Evolutionary conservation across 768 basidiomycete genomes (phyloP), one percentile per base, ranked within the genome.

Genomic region (Xerocomellus intermedius): DNA sequence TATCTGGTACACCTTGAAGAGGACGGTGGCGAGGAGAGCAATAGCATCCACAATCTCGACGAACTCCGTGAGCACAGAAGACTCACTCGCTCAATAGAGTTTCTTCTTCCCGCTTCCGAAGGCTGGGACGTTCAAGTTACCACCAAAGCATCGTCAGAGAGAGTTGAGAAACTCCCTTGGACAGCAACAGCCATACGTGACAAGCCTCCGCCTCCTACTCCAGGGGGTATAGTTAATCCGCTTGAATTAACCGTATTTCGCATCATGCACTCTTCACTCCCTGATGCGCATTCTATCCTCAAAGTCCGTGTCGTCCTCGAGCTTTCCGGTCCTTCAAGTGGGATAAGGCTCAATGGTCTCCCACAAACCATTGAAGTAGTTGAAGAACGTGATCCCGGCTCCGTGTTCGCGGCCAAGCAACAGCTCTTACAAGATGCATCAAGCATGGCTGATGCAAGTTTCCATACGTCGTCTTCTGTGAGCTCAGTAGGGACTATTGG

Each of bases 41-140:
- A 33, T 24, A 44, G 12, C 32, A 65, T 68, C 38, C 73, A 81
- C 28, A 84, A 80, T 49, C 69, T 88, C 54, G 85, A 89, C 41
- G 87, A 87, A 51, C 70, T 91, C 17, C 82, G 84, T 42, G 92
- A 91, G 65, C 80, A 82, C 52, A 77, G 81, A 52, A 79, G 90
- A 41, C 75, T 92, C 17, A 85, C 84, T 19, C 80, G 93, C 37
- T 84, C 88, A 2, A 77, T 95, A 43, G 91, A 97, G 74, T 90
- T 87, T 64, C 74, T 84, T n/a, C 70, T 98, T 32, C 90, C 91
- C 4, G 77, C 82, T 2, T 73, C 77, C 17, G 85, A 88, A 57
- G 89, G 91, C 26, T 98, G 91, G 94, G 93, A 94, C 62, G 82
- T 94, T 1, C 91, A 87, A 61, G 75, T 96, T 26, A 79, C 86